A percentile compares a stretch with the other conserved stretches of the same genome.
These are phyloP conservation scores for Dunaliella primolecta DNA, from an alignment of 139 green algal species.

Conservation along the genomic window DNA sequence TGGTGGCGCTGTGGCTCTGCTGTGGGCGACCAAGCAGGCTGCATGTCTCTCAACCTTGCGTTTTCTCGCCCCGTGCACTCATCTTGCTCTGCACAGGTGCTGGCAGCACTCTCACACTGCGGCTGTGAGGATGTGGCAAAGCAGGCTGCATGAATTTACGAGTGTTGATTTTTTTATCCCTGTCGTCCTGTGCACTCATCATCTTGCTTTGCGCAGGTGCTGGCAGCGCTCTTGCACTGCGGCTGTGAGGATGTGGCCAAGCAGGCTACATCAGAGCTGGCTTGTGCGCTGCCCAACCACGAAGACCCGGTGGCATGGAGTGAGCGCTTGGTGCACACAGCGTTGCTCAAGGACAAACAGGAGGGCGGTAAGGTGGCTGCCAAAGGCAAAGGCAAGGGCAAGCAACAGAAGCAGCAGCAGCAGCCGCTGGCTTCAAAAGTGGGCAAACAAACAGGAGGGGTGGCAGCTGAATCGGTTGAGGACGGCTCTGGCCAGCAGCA, in stretches of 20 bases:
- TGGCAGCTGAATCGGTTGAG: background rate
- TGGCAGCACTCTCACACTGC: too few relatives aligned
- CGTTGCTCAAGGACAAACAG: background rate
- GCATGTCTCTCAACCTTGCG: too few relatives aligned
- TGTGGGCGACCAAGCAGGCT: too few relatives aligned
- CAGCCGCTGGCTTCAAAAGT: background rate
- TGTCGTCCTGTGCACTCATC: too few relatives aligned
- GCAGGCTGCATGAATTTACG: too few relatives aligned
- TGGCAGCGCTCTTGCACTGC: constrained; percentile 58
- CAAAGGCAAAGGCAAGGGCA: background rate
- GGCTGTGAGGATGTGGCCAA: constrained; percentile 26
- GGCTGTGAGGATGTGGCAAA: too few relatives aligned
- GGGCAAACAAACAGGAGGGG: background rate
- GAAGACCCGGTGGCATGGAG: background rate
- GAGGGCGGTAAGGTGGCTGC: background rate
- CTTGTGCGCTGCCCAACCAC: constrained; percentile 18
- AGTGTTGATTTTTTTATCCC: too few relatives aligned
- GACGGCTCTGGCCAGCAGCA: background rate
- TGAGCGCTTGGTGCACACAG: background rate
- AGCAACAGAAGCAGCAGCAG: background rate
- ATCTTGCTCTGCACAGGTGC: too few relatives aligned
- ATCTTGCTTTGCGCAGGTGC: constrained; percentile 22
- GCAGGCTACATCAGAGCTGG: constrained; percentile 43
- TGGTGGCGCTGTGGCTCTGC: too few relatives aligned
- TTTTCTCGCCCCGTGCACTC: too few relatives aligned